Base-by-base conservation (phyloP, 148 eudicot species). In the Heliosperma pusillum region DNA sequence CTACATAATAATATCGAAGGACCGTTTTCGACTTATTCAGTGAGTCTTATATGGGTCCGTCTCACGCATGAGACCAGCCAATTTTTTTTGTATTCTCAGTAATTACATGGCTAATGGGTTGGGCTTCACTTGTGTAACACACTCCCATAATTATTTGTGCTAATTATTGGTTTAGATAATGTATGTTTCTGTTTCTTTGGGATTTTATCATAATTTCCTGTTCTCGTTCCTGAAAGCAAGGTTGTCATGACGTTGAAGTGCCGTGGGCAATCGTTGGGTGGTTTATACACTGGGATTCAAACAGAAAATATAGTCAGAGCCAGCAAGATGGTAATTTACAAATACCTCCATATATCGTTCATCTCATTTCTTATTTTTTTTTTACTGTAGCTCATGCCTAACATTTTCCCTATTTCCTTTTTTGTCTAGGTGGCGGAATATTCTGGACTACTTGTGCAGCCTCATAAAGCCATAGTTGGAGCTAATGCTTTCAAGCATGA, bases 391-490 rank as follows among this genome's bases (percentile, higher is more conserved):
- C 21, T 77, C 13, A 42, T 20, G 19, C 30, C 16, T 8, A 16
- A 17, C 24, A 5, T 11, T 71, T 42, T 27, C 11, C 13, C 7
- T 0, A 2, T 12, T 55, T 27, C n/a, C 15, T 62, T 78, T 59
- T 45, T 24, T 58, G 29, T 68, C n/a, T 72, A 85, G 87, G 87
- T 85, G 70, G 82, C 87, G 20, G 87, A 85, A 76, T 82, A 85
- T 71, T 40, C 83, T 25, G 85, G 87, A 76, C 66, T 85, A 30
- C 81, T 69, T 59, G 83, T 85, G 63, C 85, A 85, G 75, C 85
- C 88, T 40, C 89, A 86, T 77, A 88, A 88, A 81, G 88, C 89
- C 59, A 84, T 88, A 66, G 89, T 88, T 50, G 89, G 89, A 67
- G 85, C 88, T 69, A 88, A 88, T 80, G 89, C 88, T 55, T 85